A percentile compares a stretch with the other conserved stretches of the same genome.
These are phyloP conservation scores for Candida sp. DNA, from an alignment of 1,139 yeast species.

Conservation along the genomic window DNA sequence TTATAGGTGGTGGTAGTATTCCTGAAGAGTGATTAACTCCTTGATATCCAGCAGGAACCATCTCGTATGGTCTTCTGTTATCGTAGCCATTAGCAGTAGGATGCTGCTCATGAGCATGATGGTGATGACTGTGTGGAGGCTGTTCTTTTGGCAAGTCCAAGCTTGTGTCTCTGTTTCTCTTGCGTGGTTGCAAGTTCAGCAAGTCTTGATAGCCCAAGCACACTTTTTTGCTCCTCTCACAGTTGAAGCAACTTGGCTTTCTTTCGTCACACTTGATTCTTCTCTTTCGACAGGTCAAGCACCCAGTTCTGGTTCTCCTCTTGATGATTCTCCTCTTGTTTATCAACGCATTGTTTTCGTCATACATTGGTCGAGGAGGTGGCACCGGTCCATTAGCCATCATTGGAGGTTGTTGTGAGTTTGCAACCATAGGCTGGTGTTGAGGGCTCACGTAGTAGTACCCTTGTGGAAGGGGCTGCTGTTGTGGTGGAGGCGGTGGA, in stretches of 20 bases:
- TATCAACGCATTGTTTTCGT: slow-evolving; percentile 37
- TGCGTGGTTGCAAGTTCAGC: slow-evolving; percentile 14
- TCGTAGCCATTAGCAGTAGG: neutral
- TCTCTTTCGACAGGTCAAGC: slow-evolving; percentile 73
- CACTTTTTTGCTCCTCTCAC: slow-evolving; percentile 70
- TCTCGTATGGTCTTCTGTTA: neutral
- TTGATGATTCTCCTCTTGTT: slow-evolving; percentile 48
- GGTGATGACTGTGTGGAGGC: neutral
- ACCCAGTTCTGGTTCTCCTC: slow-evolving; percentile 73
- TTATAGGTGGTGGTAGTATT: neutral
- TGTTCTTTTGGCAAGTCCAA: slow-evolving; percentile 13
- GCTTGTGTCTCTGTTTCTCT: slow-evolving; percentile 15
- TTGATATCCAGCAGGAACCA: neutral
- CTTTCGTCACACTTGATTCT: slow-evolving; percentile 79
- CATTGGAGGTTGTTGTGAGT: slow-evolving; percentile 7
- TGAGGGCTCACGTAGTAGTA: slow-evolving; percentile 7
- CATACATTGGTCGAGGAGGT: slow-evolving; percentile 17
- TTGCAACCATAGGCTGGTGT: slow-evolving; percentile 6
- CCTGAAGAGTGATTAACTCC: neutral
- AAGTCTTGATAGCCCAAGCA: slow-evolving; percentile 68
- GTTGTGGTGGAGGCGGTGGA: neutral
- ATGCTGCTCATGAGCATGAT: neutral
- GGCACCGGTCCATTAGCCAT: slow-evolving; percentile 6
- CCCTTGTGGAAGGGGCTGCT: slow-evolving; percentile 9
- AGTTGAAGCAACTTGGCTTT: slow-evolving; percentile 74